phyloP scores from a whole-genome alignment of 768 basidiomycete genomes.

The Crepidotus variabilis region DNA sequence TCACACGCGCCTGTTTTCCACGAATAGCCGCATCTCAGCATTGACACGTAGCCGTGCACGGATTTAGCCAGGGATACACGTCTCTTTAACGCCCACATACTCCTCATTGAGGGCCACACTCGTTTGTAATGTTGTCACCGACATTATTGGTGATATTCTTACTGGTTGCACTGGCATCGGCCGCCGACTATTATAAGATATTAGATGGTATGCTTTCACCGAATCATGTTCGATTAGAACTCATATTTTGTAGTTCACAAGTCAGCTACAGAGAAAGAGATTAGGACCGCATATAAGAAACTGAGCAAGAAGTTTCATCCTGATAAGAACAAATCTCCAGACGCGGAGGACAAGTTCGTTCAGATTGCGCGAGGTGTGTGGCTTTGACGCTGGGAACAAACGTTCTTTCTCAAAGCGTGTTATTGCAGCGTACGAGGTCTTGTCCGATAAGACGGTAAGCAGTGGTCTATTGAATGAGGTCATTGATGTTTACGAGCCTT shows the following conservation, averaged over 20 bases:
- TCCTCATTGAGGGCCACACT: not conserved
- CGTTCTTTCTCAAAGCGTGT: conserved; percentile 1
- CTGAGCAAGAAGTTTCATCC: conserved; percentile 89
- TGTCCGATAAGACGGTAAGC: conserved; percentile 78
- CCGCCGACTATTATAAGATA: conserved; percentile 77
- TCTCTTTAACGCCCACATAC: not conserved
- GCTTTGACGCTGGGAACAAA: not conserved
- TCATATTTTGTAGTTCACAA: conserved; percentile 49
- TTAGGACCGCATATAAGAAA: conserved; percentile 88
- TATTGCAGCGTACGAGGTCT: conserved; percentile 81
- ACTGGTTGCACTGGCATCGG: conserved; percentile 36
- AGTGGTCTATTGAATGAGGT: not conserved
- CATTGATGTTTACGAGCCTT: conserved; percentile 7
- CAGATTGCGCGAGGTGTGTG: conserved; percentile 82
- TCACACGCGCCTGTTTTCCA: not conserved
- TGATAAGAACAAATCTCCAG: conserved; percentile 89
- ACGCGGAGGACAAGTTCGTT: conserved; percentile 82
- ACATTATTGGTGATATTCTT: conserved; percentile 34
- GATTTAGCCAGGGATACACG: not conserved
- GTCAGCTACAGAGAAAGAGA: conserved; percentile 84
- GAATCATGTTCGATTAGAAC: conserved; percentile 14
- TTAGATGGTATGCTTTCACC: conserved; percentile 63
- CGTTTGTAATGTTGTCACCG: conserved; percentile 28
- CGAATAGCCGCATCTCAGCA: not conserved
- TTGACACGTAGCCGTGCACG: not conserved